A percentile compares a stretch with the other conserved stretches of the same genome.
Conservation (phyloP, 2,329 filamentous ascomycete species). For the Diaporthe vexans region DNA sequence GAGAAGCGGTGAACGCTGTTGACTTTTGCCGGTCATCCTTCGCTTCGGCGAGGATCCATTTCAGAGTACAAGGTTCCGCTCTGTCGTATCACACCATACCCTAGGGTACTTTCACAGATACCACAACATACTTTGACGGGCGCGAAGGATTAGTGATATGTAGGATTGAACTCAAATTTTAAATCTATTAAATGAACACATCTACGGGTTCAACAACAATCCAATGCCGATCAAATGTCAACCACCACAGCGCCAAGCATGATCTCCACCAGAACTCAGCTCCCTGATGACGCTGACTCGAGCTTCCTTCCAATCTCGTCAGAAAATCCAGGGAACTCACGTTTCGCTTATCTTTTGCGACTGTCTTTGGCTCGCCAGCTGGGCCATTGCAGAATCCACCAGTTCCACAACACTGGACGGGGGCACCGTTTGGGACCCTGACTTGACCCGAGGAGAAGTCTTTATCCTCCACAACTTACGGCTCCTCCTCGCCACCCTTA, state of each 20-base stretch:
- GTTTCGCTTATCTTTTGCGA: not conserved
- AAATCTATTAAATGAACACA: not conserved
- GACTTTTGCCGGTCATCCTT: not conserved
- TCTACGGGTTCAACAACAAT: not conserved
- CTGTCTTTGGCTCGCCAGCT: not conserved
- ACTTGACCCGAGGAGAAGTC: not conserved
- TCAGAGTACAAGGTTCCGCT: not conserved
- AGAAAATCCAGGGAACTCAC: not conserved
- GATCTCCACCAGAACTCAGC: not conserved
- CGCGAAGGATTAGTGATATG: not conserved
- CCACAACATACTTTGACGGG: too few species aligned
- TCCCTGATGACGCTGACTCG: not conserved
- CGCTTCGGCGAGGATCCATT: not conserved
- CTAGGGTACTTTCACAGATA: not conserved
- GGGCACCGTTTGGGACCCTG: not conserved
- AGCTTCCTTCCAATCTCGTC: not conserved
- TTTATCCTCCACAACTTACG: not conserved
- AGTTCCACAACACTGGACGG: not conserved
- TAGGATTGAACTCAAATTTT: not conserved
- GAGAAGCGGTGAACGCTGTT: slow-evolving; percentile 5
- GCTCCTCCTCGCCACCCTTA: not conserved
- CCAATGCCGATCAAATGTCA: not conserved
- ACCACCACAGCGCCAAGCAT: slow-evolving; percentile 4
- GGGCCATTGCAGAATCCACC: not conserved
- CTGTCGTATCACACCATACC: not conserved